A percentile compares a stretch with the other conserved stretches of the same genome.
phyloP scores from a whole-genome alignment of 768 basidiomycete genomes.

The Kwoniella pini region DNA sequence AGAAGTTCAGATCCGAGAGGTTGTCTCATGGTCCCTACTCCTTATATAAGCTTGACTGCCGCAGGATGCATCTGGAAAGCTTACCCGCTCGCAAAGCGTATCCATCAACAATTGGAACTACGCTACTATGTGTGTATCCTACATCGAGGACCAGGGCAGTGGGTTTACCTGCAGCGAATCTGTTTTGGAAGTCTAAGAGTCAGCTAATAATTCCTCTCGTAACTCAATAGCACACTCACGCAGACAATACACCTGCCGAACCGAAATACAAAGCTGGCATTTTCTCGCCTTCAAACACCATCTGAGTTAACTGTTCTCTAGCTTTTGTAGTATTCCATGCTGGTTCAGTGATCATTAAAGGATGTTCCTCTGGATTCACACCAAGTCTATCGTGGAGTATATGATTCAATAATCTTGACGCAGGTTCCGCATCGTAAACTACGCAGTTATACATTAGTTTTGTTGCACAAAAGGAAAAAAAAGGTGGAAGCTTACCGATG shows the following conservation, averaged over 20 bases:
- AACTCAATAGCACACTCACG: conserved; percentile 61
- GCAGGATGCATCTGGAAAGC: background rate
- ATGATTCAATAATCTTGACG: conserved; percentile 51
- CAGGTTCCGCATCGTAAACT: conserved; percentile 53
- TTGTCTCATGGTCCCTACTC: conserved; percentile 66
- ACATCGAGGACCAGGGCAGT: conserved; percentile 96
- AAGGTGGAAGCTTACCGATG: conserved; percentile 62
- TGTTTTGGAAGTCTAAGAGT: conserved; percentile 55
- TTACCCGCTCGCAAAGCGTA: conserved; percentile 93
- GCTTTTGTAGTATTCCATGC: conserved; percentile 95
- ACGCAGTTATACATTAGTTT: background rate
- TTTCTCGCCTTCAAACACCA: conserved; percentile 88
- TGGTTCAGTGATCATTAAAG: conserved; percentile 88
- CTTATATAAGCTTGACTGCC: background rate
- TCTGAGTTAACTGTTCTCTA: conserved; percentile 91
- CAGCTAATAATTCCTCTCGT: too few relatives aligned
- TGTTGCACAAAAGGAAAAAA: background rate
- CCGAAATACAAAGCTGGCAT: conserved; percentile 96
- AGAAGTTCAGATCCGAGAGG: conserved; percentile 62
- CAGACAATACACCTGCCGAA: conserved; percentile 88
- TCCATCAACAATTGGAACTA: conserved; percentile 94
- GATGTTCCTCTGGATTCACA: conserved; percentile 78
- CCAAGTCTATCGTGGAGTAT: conserved; percentile 68
- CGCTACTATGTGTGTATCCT: conserved; percentile 82
- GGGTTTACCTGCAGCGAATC: conserved; percentile 94